Percentiles rank a stretch among this genome's conserved stretches.
These are phyloP conservation scores for Picochlorum sp. DNA, from an alignment of 139 green algal genomes.

Conservation along the genomic window DNA sequence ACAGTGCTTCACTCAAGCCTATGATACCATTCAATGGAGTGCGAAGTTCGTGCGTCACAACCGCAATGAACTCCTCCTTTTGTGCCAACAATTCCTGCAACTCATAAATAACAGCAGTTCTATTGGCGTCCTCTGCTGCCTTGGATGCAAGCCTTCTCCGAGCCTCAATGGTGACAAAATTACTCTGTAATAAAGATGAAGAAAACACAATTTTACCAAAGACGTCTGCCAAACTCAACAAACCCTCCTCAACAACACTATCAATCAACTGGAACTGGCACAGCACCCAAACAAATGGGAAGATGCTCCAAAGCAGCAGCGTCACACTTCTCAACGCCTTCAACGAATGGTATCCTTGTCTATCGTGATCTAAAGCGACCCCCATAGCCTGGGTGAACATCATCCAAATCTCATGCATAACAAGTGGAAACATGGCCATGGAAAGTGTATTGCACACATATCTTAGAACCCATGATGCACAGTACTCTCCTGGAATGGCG, in stretches of 20 bases:
- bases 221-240: conserved; percentile 24
- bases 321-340: conserved; percentile 21
- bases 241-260: conserved; percentile 16
- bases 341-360: conserved; percentile 10
- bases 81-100: conserved; percentile 37
- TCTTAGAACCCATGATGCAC: conserved; percentile 13
- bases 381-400: conserved; percentile 16
- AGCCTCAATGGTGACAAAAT: conserved; percentile 34
- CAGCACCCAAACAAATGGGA: conserved; percentile 26
- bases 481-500: conserved; percentile 26
- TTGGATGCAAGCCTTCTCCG: conserved; percentile 23
- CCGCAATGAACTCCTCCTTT: conserved; percentile 68
- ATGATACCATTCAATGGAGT: conserved; percentile 80
- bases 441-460: conserved; percentile 27
- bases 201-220: conserved; percentile 31
- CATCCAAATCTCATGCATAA: conserved; percentile 19
- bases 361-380: conserved; percentile 12
- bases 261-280: conserved; percentile 19
- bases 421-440: conserved; percentile 24
- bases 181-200: conserved; percentile 21
- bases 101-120: conserved; percentile 27
- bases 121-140: conserved; percentile 31
- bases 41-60: conserved; percentile 69
- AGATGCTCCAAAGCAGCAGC: conserved; percentile 23
- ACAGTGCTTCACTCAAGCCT: conserved; percentile 30